A percentile compares a stretch with the other conserved stretches of the same genome.
These are phyloP conservation scores for Silene noctiflora DNA, from an alignment of 179 eudicot species.

Conservation along the genomic window DNA sequence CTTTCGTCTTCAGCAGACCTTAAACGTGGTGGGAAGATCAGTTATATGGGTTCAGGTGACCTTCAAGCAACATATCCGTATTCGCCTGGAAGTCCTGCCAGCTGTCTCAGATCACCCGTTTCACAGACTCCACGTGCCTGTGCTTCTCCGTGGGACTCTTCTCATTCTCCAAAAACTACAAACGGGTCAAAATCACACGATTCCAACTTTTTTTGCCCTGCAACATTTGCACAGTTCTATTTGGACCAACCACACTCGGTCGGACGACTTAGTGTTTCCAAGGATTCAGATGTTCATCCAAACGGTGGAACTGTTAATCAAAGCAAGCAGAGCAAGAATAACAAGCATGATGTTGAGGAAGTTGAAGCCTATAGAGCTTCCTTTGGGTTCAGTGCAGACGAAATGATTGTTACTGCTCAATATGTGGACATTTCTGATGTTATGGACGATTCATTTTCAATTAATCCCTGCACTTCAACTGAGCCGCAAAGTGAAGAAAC, in stretches of 20 bases:
- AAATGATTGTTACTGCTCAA: slow-evolving; percentile 74
- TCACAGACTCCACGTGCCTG: slow-evolving; percentile 57
- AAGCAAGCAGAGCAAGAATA: slow-evolving; percentile 57
- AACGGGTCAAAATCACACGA: slow-evolving; percentile 52
- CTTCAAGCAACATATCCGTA: slow-evolving; percentile 72
- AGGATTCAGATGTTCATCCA: slow-evolving; percentile 68
- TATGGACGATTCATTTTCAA: slow-evolving; percentile 72
- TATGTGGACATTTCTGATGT: slow-evolving; percentile 93
- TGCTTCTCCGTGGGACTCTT: slow-evolving; percentile 51
- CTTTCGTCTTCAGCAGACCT: slow-evolving; percentile 70
- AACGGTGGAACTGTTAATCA: slow-evolving; percentile 62
- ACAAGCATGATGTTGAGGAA: slow-evolving; percentile 85
- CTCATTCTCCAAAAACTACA: slow-evolving; percentile 41
- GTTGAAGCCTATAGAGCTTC: slow-evolving; percentile 96
- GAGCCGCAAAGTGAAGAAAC: slow-evolving; percentile 45
- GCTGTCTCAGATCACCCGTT: slow-evolving; percentile 66
- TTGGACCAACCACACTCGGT: slow-evolving; percentile 73
- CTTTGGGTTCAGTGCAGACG: slow-evolving; percentile 99
- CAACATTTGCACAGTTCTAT: slow-evolving; percentile 94
- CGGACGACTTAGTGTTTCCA: slow-evolving; percentile 87
- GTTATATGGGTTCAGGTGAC: slow-evolving; percentile 50
- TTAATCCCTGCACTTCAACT: slow-evolving; percentile 57
- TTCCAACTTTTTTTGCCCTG: slow-evolving; percentile 96
- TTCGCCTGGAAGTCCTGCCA: slow-evolving; percentile 87
- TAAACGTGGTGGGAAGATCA: slow-evolving; percentile 49